Conservation (phyloP, 108 stramenopile genomes). For the Skeletonema grethae region DNA sequence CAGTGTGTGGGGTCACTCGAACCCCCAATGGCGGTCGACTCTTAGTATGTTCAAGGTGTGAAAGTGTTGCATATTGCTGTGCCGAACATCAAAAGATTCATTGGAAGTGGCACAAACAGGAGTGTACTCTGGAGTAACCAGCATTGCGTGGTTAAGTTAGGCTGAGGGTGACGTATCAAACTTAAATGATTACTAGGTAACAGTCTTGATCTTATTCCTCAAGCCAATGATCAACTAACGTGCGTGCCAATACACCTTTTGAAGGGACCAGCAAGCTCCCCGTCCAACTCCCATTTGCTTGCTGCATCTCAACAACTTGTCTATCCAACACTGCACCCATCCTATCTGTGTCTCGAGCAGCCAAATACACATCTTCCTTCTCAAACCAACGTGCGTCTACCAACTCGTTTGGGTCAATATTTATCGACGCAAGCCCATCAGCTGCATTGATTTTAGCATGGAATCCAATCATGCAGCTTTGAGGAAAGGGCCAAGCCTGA, state of each 20-base stretch:
- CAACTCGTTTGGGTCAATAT: slow-evolving; percentile 69
- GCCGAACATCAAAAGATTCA: slow-evolving; percentile 19
- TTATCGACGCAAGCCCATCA: slow-evolving; percentile 48
- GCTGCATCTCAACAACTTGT: slow-evolving; percentile 55
- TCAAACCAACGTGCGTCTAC: slow-evolving; percentile 76
- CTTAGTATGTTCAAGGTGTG: slow-evolving; percentile 14
- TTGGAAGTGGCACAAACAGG: slow-evolving; percentile 27
- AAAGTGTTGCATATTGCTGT: slow-evolving; percentile 26
- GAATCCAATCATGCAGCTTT: slow-evolving; percentile 78
- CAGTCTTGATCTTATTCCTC: slow-evolving; percentile 14
- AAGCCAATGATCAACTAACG: slow-evolving; percentile 76
- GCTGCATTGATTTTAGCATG: slow-evolving; percentile 40
- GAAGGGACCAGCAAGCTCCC: slow-evolving; percentile 69
- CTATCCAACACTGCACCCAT: slow-evolving; percentile 64
- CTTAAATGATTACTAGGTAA: too few relatives aligned
- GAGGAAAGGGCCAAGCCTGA: slow-evolving; percentile 91
- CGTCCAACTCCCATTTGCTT: slow-evolving; percentile 45
- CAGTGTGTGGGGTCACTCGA: slow-evolving; percentile 11
- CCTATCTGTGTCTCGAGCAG: slow-evolving; percentile 41
- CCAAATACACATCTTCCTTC: slow-evolving; percentile 52
- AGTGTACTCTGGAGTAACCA: background rate
- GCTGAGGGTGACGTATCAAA: too few relatives aligned
- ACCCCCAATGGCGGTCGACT: background rate
- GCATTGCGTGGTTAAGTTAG: too few relatives aligned
- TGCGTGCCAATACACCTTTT: slow-evolving; percentile 71